These are phyloP conservation scores for Lantana camara DNA, from an alignment of 257 asterid genomes.

Conservation along the genomic window DNA sequence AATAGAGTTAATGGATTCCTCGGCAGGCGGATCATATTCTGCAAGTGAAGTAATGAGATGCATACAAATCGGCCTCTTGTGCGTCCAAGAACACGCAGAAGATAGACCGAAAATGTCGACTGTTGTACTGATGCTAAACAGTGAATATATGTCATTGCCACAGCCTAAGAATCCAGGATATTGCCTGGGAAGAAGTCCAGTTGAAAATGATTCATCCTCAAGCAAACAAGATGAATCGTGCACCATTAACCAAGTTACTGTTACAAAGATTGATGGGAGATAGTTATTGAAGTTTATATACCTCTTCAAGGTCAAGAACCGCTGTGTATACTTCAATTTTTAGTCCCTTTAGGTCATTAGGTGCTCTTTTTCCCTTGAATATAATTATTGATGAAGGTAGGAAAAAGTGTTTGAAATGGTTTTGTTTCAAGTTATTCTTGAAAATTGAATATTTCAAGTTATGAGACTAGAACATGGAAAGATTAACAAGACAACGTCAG, in stretches of 20 bases:
- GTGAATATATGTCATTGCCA: slow-evolving; percentile 51
- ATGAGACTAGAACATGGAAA: no score
- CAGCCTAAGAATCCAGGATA: slow-evolving; percentile 74
- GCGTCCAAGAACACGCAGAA: slow-evolving; percentile 76
- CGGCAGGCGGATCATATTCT: slow-evolving; percentile 39
- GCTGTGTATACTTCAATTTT: neutral
- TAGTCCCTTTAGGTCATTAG: neutral
- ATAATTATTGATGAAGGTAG: slow-evolving; percentile 15
- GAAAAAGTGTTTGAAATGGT: slow-evolving; percentile 16
- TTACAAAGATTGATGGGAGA: slow-evolving; percentile 57
- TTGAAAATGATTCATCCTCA: slow-evolving; percentile 43
- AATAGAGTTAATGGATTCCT: slow-evolving; percentile 52
- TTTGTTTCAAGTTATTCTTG: neutral
- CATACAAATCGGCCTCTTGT: slow-evolving; percentile 69
- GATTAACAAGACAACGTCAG: no score
- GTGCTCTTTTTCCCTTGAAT: neutral
- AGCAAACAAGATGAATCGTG: slow-evolving; percentile 50
- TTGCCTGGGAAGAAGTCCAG: slow-evolving; percentile 52
- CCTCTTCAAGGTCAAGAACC: neutral
- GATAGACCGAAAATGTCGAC: slow-evolving; percentile 75
- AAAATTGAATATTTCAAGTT: no score
- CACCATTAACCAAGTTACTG: slow-evolving; percentile 61
- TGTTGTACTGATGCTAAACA: slow-evolving; percentile 59
- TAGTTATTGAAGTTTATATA: slow-evolving; percentile 28
- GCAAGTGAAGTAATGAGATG: slow-evolving; percentile 62